These are phyloP conservation scores for Solanum rostratum DNA, from an alignment of 257 asterid species.

Conservation along the genomic window DNA sequence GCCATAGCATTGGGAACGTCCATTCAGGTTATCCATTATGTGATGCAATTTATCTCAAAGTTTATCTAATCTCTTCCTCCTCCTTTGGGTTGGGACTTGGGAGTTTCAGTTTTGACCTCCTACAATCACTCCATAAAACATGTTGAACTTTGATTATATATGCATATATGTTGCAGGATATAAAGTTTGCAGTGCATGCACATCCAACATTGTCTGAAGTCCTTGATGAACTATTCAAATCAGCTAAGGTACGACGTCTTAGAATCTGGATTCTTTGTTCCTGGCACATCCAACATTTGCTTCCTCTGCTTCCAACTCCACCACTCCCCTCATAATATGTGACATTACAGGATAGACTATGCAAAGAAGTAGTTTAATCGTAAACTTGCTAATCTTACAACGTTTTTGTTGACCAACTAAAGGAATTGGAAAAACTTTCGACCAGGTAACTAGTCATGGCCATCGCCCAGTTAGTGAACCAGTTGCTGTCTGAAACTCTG, in stretches of 20 bases:
- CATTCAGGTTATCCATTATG: constrained; percentile 40
- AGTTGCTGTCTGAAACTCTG: not conserved
- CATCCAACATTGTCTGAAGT: constrained; percentile 96
- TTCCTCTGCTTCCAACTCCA: too few species aligned
- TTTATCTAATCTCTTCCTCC: not conserved
- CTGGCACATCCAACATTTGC: too few species aligned
- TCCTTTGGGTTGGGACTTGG: not conserved
- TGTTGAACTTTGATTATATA: not conserved
- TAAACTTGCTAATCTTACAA: not conserved
- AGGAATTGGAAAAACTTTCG: not conserved
- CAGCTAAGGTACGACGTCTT: constrained; percentile 44
- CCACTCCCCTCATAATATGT: too few species aligned
- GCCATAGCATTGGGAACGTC: constrained; percentile 81
- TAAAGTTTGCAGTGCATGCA: constrained; percentile 81
- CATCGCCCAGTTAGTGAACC: not conserved
- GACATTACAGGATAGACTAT: not conserved
- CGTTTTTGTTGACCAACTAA: not conserved
- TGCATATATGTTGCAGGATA: constrained; percentile 41
- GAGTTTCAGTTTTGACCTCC: not conserved
- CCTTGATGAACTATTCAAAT: constrained; percentile 79
- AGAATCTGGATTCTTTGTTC: too few species aligned
- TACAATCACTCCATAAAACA: not conserved
- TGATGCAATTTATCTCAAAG: not conserved
- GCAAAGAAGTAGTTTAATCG: too few species aligned
- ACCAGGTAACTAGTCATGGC: not conserved